These are phyloP conservation scores for Backusella parvicylindrica DNA, from an alignment of 192 early-diverging fungal genomes.

Conservation along the genomic window DNA sequence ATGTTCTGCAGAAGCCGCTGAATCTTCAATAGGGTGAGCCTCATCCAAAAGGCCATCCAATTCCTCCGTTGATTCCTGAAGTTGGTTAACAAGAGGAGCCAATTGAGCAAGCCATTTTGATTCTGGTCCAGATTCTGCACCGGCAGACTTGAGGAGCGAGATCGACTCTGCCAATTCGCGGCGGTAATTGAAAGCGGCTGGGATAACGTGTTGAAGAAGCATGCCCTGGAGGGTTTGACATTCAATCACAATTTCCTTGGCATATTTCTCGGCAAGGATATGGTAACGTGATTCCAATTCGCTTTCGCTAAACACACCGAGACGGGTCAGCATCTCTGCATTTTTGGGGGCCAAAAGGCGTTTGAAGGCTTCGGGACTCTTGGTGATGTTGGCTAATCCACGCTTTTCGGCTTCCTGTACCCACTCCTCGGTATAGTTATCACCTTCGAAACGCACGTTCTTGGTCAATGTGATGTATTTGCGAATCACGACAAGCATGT, in stretches of 20 bases:
- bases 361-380: conserved; percentile 86
- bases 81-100: conserved; percentile 50
- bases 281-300: conserved; percentile 93
- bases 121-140: conserved; percentile 64
- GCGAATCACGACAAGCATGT: conserved; percentile 87
- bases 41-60: conserved; percentile 56
- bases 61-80: conserved; percentile 54
- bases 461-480: conserved; percentile 78
- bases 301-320: conserved; percentile 80
- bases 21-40: conserved; percentile 57
- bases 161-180: conserved; percentile 82
- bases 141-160: conserved; percentile 63
- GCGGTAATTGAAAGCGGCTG: conserved; percentile 85
- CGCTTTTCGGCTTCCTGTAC: conserved; percentile 87
- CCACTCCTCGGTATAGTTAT: conserved; percentile 98
- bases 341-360: conserved; percentile 72
- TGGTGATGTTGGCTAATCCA: conserved; percentile 94
- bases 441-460: conserved; percentile 93
- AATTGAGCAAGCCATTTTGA: conserved; percentile 63
- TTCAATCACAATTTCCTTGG: conserved; percentile 95
- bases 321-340: conserved; percentile 70
- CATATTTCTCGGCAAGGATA: conserved; percentile 96
- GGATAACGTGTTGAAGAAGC: conserved; percentile 82
- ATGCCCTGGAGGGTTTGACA: conserved; percentile 84
- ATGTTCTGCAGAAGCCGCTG: conserved; percentile 59